Conservation (phyloP, 257 asterid genomes). For the Coffea canephora region DNA sequence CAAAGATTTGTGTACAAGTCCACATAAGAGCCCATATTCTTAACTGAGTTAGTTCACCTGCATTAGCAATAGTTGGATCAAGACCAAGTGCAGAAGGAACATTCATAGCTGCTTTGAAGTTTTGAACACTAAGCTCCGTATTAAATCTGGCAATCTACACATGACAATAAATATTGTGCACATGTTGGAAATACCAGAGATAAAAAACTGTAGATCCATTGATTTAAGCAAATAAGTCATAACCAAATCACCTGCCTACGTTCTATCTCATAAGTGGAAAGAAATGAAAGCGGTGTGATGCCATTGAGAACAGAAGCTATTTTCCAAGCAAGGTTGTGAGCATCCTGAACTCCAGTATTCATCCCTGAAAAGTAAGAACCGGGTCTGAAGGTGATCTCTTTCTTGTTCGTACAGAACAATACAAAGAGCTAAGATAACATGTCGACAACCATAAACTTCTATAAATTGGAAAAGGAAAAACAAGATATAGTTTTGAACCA, state of each 20-base stretch:
- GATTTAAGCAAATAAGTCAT: background rate
- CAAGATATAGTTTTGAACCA: background rate
- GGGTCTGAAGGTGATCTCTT: conserved; percentile 8
- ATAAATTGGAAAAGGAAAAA: background rate
- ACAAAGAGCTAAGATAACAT: background rate
- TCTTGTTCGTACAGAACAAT: background rate
- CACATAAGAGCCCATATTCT: background rate
- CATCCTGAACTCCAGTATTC: conserved; percentile 98
- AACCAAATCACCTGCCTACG: conserved; percentile 64
- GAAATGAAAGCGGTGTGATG: conserved; percentile 55
- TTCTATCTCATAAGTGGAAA: conserved; percentile 80
- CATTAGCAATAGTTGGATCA: conserved; percentile 78
- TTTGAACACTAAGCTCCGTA: conserved; percentile 80
- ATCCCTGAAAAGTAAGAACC: conserved; percentile 51
- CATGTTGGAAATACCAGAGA: background rate
- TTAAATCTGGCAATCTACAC: conserved; percentile 74
- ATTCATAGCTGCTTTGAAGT: conserved; percentile 84
- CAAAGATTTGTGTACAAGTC: background rate
- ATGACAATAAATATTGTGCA: conserved; percentile 4
- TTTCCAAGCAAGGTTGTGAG: conserved; percentile 98
- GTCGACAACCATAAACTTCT: background rate
- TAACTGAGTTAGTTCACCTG: conserved; percentile 43
- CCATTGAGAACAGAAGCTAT: conserved; percentile 73
- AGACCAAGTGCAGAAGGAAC: conserved; percentile 98
- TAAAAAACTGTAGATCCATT: background rate